phyloP scores from a whole-genome alignment of 768 basidiomycete species.

The Amanita fuliginea region DNA sequence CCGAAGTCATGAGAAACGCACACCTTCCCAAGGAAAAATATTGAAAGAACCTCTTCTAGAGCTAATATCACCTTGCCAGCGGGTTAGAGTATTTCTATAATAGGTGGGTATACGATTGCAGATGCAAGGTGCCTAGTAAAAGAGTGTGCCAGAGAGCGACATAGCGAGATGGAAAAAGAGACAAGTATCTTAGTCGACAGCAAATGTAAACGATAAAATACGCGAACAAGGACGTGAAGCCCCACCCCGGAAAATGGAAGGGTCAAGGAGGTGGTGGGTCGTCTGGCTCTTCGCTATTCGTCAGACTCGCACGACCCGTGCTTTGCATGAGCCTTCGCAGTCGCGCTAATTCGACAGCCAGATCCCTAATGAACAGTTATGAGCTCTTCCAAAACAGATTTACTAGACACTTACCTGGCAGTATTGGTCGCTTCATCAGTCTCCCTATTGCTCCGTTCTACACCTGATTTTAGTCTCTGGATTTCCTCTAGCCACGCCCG shows the following conservation, averaged over 20 bases:
- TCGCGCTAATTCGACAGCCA: slow-evolving; percentile 55
- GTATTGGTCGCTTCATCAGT: slow-evolving; percentile 48
- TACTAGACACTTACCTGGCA: slow-evolving; percentile 39
- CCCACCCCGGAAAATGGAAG: not conserved
- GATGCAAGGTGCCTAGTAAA: not conserved
- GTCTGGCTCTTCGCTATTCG: not conserved
- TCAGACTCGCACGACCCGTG: slow-evolving; percentile 21
- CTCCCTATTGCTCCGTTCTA: slow-evolving; percentile 42
- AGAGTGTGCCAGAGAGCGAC: not conserved
- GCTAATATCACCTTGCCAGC: not conserved
- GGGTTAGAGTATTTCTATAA: not conserved
- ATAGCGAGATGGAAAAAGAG: not conserved
- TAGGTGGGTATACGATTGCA: not conserved
- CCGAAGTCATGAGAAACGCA: no score
- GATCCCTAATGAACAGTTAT: slow-evolving; percentile 25
- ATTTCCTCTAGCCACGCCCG: slow-evolving; percentile 51
- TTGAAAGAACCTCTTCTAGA: no score
- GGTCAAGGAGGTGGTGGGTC: slow-evolving; percentile 5
- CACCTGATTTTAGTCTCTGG: slow-evolving; percentile 33
- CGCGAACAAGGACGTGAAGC: not conserved
- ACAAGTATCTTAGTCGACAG: not conserved
- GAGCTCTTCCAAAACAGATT: slow-evolving; percentile 5
- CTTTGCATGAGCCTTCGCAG: slow-evolving; percentile 65
- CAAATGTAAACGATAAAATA: not conserved
- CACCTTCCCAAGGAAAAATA: no score